Base-by-base conservation (phyloP, 2,329 filamentous ascomycete species). In the Ophiostoma montium region DNA sequence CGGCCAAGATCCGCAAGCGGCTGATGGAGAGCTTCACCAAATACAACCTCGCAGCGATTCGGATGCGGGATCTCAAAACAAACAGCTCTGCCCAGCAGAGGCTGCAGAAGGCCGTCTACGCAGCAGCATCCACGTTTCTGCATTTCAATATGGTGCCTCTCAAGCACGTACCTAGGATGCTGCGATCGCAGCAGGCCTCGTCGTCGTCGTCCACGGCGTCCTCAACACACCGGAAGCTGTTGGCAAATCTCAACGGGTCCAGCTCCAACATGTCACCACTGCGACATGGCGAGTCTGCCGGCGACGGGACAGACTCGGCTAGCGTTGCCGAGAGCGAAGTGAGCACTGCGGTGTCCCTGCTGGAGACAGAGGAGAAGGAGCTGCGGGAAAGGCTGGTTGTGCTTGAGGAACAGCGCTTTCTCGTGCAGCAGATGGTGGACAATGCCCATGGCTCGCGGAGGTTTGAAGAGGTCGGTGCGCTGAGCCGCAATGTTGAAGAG, bases 131-230 rank as follows among this genome's bases (percentile, higher is more conserved):
- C 47, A 75, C 76, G 45, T 95, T 95, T 58, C 67, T 95, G 5
- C 88, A 94, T 59, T 74, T 87, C 4, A 86, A 95, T 59, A 94
- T 95, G 86, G 73, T 95, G 9, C 87, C 89, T 0, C 69, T 95
- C 13, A 94, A 86, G 61, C 77, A 78, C 27, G 68, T 88, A 0
- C 84, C 84, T 0, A 76, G 78, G 38, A 69, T 87, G 55, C 69
- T 88, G 15, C 69, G 68, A 47, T 65, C 67, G 8, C 63, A 66
- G 3, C 67, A 67, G 38, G 59, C 1, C 57, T 56, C 35, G 53
- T 55, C 38, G 62, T 63, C 44, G 12, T 41, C 27, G 6, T 12
- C 42, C n/a, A 44, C 27, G 16, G 30, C 30, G 31, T 33, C 41
- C 32, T 36, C 30, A 21, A 53, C 47, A n/a, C 62, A 65, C 49